Evolutionary conservation across 176 grass and related monocot species (phyloP), one percentile per base, ranked within the genome.

Genomic region (Alopecurus myosuroides): DNA sequence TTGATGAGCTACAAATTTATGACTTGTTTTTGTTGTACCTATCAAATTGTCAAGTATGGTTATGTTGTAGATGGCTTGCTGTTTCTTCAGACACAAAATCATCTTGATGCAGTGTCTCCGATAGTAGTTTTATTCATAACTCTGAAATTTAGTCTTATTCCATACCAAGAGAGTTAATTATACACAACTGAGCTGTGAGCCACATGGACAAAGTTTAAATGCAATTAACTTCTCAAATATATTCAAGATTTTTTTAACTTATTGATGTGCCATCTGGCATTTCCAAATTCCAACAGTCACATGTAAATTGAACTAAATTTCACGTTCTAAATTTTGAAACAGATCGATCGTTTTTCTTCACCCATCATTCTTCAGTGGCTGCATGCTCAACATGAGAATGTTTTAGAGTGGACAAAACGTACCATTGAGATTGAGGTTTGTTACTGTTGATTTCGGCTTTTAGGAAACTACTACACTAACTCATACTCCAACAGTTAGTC

Each of bases 331-430:
- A 86, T 86, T 86, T 56, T 51, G 23, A 53, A 87, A 83, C 89
- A 94, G 92, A 81, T 94, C 40, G 34, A 44, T 41, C 52, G 57
- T 52, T 87, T 94, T 70, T 92, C 88, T 91, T 89, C 88, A 41
- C 88, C 95, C 13, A 69, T 97, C 72, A 88, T 97, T 94, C 95
- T 97, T 63, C 86, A 97, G 69, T 97, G 95, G 95, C 76, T 94
- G 22, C 92, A 97, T 85, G 76, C 84, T 85, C 95, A 97, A 86
- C 90, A 97, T 30, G 88, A 92, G 35, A 94, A 92, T 86, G 89
- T 97, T 68, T 84, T 94, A 81, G 86, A 97, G 79, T 97, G 95
- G 95, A 91, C 95, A 85, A 88, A 83, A 73, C 95, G 95, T 90
- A 81, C 92, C 34, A 76, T 91, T 83, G 84, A 89, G 76, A 92